Conservation (phyloP, 1,284 basidiomycete genomes). For the Ceraceosorus guamensis region DNA sequence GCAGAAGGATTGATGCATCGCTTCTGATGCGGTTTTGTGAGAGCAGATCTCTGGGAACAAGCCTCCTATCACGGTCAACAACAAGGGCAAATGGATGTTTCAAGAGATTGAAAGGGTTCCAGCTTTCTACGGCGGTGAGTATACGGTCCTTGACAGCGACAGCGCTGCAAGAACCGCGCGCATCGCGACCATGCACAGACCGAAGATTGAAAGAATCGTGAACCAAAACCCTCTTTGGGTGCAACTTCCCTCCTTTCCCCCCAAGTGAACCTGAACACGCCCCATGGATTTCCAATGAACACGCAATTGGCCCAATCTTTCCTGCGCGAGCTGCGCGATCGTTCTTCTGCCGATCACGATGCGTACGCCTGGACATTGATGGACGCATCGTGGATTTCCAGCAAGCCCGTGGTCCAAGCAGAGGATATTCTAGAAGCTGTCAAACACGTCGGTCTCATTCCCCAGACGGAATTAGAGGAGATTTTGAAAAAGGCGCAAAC, state of each 20-base stretch:
- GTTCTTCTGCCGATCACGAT: slow-evolving; percentile 7
- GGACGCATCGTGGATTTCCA: slow-evolving; percentile 30
- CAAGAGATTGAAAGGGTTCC: slow-evolving; percentile 22
- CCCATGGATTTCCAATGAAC: slow-evolving; percentile 36
- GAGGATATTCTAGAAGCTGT: slow-evolving; percentile 12
- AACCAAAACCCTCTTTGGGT: background rate
- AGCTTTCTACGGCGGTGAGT: slow-evolving; percentile 25
- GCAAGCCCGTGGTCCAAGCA: slow-evolving; percentile 13
- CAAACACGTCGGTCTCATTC: slow-evolving; percentile 4
- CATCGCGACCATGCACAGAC: too few species aligned
- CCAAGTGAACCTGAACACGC: slow-evolving; percentile 22
- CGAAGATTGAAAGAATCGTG: too few species aligned
- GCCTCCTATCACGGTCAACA: slow-evolving; percentile 37
- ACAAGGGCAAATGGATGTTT: slow-evolving; percentile 40
- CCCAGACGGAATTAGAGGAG: slow-evolving; percentile 8
- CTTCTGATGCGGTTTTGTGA: background rate
- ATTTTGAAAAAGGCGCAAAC: background rate
- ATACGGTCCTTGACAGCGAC: background rate
- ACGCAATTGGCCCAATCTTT: slow-evolving; percentile 28
- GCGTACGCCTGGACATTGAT: slow-evolving; percentile 19
- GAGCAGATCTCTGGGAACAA: slow-evolving; percentile 30
- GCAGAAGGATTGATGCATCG: background rate
- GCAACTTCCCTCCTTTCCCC: background rate
- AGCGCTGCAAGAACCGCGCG: too few species aligned
- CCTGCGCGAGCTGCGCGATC: slow-evolving; percentile 14